Base-by-base conservation (phyloP, 2,329 filamentous ascomycete genomes). In the Fusarium piperis region DNA sequence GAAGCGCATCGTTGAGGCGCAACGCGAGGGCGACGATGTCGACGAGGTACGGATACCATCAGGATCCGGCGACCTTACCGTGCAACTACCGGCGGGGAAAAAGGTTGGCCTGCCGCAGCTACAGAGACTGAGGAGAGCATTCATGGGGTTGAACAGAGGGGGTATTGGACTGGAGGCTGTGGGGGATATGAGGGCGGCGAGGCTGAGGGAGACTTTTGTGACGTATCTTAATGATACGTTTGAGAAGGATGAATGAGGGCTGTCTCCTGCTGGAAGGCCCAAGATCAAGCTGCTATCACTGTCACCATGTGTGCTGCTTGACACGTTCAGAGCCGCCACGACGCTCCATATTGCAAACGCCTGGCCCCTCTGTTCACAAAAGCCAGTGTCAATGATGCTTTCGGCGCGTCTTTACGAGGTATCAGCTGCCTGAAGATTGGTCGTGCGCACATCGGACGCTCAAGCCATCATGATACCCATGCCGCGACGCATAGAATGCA, bases 41-140 rank as follows among this genome's bases (percentile, higher is more conserved):
- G 88, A 83, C 26, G 85, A 88, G 70, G 86, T 93, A 30, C 80
- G 64, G 13, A 83, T 92, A 16, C 80, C 85, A 3, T 77, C 79
- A 13, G 79, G 68, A 32, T 74, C 67, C 12, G 69, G 66, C 58
- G 85, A 87, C 16, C 80, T 91, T 63, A 81, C 87, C 1, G 85
- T 96, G 23, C 87, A 91, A 71, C 82, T 96, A 56, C 93, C 93
- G 0, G 70, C 75, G 10, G 85, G 84, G 11, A 89, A 87, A 67
- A 90, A 89, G 69, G 83, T 94, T 56, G 91, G 91, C 1, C 78
- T 96, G 46, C 91, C 93, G 10, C 92, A 94, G 78, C 82, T 97
- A 72, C 94, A 97, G 82, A 87, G 94, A 70, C 83, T 95, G 74
- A 86, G 94, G 66, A 87, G 94, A 75, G 93, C 94, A 55, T 97